Conservation (phyloP, 768 basidiomycete genomes). For the Boletus tylopilopsis region DNA sequence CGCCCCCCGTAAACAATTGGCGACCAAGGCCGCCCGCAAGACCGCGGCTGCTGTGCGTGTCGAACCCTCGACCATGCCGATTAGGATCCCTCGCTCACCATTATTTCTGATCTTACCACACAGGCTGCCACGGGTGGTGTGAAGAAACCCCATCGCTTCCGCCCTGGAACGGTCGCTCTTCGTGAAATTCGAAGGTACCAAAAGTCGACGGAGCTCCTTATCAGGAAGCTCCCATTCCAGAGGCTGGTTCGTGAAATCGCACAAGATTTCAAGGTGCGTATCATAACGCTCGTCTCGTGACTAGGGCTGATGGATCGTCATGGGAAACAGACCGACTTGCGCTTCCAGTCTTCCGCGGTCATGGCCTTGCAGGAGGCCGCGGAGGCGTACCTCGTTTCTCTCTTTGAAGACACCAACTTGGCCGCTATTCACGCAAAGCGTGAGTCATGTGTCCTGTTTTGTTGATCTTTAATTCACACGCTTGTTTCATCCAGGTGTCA, state of each 20-base stretch:
- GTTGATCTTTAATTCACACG: constrained; percentile 10
- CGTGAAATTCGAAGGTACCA: constrained; percentile 99
- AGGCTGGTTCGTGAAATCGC: constrained; percentile 95
- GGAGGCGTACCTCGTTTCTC: constrained; percentile 83
- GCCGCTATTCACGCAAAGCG: constrained; percentile 89
- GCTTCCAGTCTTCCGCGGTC: constrained; percentile 95
- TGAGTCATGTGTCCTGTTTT: constrained; percentile 20
- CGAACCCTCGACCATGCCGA: neutral
- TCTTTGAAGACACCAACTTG: constrained; percentile 89
- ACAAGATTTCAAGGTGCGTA: constrained; percentile 88
- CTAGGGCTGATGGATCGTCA: neutral
- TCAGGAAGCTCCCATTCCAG: constrained; percentile 99
- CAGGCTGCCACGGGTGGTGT: constrained; percentile 90
- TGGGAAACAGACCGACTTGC: constrained; percentile 67
- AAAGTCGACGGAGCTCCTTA: constrained; percentile 97
- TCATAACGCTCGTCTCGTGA: neutral
- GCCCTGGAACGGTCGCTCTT: constrained; percentile 96
- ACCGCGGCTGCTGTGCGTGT: constrained; percentile 62
- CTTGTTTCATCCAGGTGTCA: constrained; percentile 39
- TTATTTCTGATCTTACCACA: neutral
- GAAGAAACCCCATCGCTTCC: constrained; percentile 99
- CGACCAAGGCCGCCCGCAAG: constrained; percentile 94
- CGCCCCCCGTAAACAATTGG: constrained; percentile 93
- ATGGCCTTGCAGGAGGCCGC: constrained; percentile 93
- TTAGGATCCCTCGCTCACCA: constrained; percentile 4